These are phyloP conservation scores for Eremothecium cymbalariae DNA, from an alignment of 1,139 yeast species.

Conservation along the genomic window DNA sequence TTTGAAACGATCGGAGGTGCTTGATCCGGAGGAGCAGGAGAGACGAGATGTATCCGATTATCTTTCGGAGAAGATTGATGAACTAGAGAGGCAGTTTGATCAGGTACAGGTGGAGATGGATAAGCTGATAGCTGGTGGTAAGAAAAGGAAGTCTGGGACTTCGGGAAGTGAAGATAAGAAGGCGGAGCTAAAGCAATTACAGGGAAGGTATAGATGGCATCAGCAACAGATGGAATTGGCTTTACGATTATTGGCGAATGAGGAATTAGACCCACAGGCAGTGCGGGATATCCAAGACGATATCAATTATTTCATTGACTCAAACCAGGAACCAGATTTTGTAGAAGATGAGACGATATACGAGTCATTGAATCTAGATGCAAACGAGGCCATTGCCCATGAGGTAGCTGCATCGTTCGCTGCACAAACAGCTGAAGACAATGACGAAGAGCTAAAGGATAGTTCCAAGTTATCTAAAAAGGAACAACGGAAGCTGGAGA, in stretches of 20 bases:
- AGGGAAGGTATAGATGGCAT: constrained; percentile 47
- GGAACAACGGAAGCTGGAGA: constrained; percentile 30
- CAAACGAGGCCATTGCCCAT: constrained; percentile 43
- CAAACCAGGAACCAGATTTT: constrained; percentile 64
- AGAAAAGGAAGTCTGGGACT: constrained; percentile 43
- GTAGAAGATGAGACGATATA: constrained; percentile 72
- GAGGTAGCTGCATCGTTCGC: constrained; percentile 39
- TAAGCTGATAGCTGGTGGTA: constrained; percentile 33
- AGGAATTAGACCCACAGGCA: constrained; percentile 50
- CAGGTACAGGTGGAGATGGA: constrained; percentile 54
- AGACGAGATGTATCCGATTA: constrained; percentile 53
- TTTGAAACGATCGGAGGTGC: constrained; percentile 44
- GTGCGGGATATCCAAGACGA: constrained; percentile 62
- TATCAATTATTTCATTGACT: constrained; percentile 60
- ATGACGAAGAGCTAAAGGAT: constrained; percentile 17
- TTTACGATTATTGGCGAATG: constrained; percentile 56
- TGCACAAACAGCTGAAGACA: constrained; percentile 25
- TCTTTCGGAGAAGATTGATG: constrained; percentile 53
- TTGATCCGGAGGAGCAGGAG: constrained; percentile 53
- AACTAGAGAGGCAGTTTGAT: constrained; percentile 55
- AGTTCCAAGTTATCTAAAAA: constrained; percentile 28
- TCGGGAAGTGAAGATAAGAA: constrained; percentile 50
- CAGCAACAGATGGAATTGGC: constrained; percentile 57
- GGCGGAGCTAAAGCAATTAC: constrained; percentile 37
- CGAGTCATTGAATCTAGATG: constrained; percentile 54